phyloP scores from a whole-genome alignment of 2,329 filamentous ascomycete genomes.

The Ophiostoma tasmaniense region DNA sequence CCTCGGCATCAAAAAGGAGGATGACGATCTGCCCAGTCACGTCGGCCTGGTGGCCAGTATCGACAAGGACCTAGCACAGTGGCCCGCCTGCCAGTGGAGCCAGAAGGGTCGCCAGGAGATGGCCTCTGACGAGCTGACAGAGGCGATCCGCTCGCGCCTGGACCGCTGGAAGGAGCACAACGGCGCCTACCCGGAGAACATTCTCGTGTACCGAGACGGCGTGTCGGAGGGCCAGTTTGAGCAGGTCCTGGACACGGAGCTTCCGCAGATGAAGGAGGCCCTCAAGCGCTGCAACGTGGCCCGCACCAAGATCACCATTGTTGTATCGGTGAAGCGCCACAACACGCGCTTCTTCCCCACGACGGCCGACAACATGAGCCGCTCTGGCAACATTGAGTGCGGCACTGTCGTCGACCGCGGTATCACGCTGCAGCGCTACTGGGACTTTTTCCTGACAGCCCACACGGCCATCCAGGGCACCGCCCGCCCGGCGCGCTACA shows the following conservation, averaged over 20 bases:
- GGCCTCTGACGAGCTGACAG: slow-evolving; percentile 49
- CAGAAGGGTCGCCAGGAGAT: slow-evolving; percentile 64
- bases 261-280: slow-evolving; percentile 56
- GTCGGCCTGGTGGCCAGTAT: slow-evolving; percentile 73
- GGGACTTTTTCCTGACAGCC: slow-evolving; percentile 80
- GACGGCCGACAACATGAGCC: slow-evolving; percentile 30
- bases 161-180: slow-evolving; percentile 53
- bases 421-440: slow-evolving; percentile 64
- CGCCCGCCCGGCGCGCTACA: slow-evolving; percentile 75
- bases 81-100: slow-evolving; percentile 63
- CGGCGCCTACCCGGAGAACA: slow-evolving; percentile 53
- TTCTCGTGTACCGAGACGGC: slow-evolving; percentile 81
- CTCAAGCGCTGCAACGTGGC: slow-evolving; percentile 45
- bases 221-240: slow-evolving; percentile 80
- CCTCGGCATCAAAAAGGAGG: slow-evolving; percentile 41
- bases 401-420: slow-evolving; percentile 83
- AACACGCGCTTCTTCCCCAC: slow-evolving; percentile 82
- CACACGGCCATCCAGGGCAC: slow-evolving; percentile 59
- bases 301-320: slow-evolving; percentile 56
- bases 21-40: slow-evolving; percentile 54
- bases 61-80: slow-evolving; percentile 63
- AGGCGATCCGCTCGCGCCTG: slow-evolving; percentile 57
- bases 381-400: slow-evolving; percentile 58
- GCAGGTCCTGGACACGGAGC: slow-evolving; percentile 58
- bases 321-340: slow-evolving; percentile 82